These are phyloP conservation scores for Nemania abortiva DNA, from an alignment of 2,329 filamentous ascomycete species.

Conservation along the genomic window DNA sequence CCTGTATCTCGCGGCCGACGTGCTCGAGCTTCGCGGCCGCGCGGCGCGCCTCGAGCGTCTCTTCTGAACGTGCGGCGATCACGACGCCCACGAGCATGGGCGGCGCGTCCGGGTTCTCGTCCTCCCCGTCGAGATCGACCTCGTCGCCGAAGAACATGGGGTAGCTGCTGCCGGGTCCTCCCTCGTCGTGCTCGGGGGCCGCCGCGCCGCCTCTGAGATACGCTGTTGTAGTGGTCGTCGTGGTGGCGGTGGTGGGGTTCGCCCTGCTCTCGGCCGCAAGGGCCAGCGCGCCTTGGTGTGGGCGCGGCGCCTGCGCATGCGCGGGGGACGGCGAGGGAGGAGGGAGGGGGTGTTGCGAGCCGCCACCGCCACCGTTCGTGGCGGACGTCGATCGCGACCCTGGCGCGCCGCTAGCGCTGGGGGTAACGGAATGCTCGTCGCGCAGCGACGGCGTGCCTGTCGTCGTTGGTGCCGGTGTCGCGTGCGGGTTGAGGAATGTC, in stretches of 20 bases:
- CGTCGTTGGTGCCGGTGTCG: background rate
- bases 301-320: background rate
- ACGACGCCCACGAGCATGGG: slow-evolving; percentile 68
- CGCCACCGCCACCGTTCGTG: too few species aligned
- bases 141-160: slow-evolving; percentile 34
- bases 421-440: background rate
- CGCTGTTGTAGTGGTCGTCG: background rate
- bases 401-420: too few species aligned
- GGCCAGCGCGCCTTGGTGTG: slow-evolving; percentile 34
- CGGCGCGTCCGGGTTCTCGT: slow-evolving; percentile 51
- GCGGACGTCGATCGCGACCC: background rate
- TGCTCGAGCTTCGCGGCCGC: slow-evolving; percentile 66
- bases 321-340: background rate
- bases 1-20: slow-evolving; percentile 67
- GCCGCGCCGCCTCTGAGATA: slow-evolving; percentile 17
- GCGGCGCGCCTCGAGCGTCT: slow-evolving; percentile 63
- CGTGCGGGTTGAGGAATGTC: slow-evolving; percentile 28
- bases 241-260: slow-evolving; percentile 14
- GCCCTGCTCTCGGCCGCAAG: slow-evolving; percentile 28
- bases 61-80: slow-evolving; percentile 62
- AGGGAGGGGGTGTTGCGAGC: background rate
- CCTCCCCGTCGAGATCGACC: slow-evolving; percentile 38
- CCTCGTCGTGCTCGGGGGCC: background rate
- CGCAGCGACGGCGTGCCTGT: background rate
- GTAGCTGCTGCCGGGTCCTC: background rate